Evolutionary conservation across 306 rosid genomes (phyloP), one percentile per base, ranked within the genome.

Genomic region (Gleditsia sinensis): DNA sequence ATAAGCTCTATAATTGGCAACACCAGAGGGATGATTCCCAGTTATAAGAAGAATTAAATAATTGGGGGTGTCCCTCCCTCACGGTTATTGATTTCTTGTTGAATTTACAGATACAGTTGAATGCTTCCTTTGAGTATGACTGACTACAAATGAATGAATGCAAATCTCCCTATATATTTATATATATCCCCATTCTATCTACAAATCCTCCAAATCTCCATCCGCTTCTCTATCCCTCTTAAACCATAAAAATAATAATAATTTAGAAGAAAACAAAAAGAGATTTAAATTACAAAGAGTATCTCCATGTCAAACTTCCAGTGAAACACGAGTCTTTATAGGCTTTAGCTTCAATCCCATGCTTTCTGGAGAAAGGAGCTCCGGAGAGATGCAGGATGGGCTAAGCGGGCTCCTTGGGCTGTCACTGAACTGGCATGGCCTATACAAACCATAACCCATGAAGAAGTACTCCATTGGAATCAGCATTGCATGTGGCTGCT

Each of bases 321-420:
- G 82, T 0, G 97, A 84, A 60, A 86, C 84, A 2, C 99, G 92
- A 23, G 99, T 94, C 80, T 86, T 94, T 53, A 94, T 94, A 1
- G 99, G 99, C 88, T 94, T 94, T 60, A 94, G 87, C 86, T 94
- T 94, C 84, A 94, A 78, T 16, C 99, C 99, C 99, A 94, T 92
- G 90, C 96, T 94, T 84, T 94, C 99, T 0, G 96, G 99, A 77
- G 99, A 94, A 72, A 94, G 99, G 34, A 94, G 99, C 84, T 94
- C 99, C 0, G 98, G 96, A 14, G 96, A 90, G 83, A 94, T 94
- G 81, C 99, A 94, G 48, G 96, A 90, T 5, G 96, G 96, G 78
- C 95, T 92, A 46, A 94, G 88, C 0, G 99, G 96, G 78, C 99
- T 94, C 71, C 97, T 85, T 9, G 99, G 99, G 80, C 99, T 94